Percentiles rank a stretch among this genome's conserved stretches.
Evolutionary conservation across 805 yeast genomes (phyloP).

Genomic region (Wickerhamomyces alni): DNA sequence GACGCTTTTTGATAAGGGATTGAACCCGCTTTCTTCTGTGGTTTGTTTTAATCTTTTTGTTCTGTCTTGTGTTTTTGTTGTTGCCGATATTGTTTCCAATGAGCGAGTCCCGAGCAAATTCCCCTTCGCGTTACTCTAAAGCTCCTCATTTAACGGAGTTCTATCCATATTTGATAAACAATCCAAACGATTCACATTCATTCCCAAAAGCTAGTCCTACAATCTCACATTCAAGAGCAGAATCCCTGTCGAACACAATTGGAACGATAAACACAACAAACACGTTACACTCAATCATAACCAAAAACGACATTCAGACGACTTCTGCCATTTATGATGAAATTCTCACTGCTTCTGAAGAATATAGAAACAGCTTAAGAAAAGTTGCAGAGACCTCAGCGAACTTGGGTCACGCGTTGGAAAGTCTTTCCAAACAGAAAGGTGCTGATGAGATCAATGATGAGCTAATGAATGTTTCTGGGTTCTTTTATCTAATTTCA

Average conservation of each 20-base stretch:
- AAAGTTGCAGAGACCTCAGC: conserved; percentile 55
- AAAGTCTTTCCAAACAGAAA: conserved; percentile 65
- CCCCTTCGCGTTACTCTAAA: conserved; percentile 19
- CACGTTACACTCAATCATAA: conserved; percentile 24
- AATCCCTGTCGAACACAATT: conserved; percentile 1
- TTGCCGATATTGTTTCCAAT: too few relatives aligned
- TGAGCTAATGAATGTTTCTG: conserved; percentile 66
- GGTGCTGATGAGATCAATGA: conserved; percentile 32
- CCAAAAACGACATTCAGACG: conserved; percentile 50
- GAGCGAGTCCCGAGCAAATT: conserved; percentile 30
- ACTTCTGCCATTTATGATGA: conserved; percentile 44
- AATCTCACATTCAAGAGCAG: conserved; percentile 9
- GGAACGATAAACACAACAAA: neutral
- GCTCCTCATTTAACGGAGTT: conserved; percentile 23
- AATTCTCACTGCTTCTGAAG: conserved; percentile 39
- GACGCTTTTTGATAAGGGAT: too few relatives aligned
- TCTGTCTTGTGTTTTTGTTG: too few relatives aligned
- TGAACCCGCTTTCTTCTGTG: too few relatives aligned
- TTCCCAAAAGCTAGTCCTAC: conserved; percentile 19
- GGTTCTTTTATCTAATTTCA: conserved; percentile 68
- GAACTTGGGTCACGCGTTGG: conserved; percentile 66
- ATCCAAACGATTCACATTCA: conserved; percentile 18
- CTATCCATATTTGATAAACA: conserved; percentile 19
- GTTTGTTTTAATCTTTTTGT: too few relatives aligned
- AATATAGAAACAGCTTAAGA: conserved; percentile 41